Percentiles rank a stretch among this genome's conserved stretches.
Conservation (phyloP, 164 flowering plant genomes). For the Euptelea pleiosperma region DNA sequence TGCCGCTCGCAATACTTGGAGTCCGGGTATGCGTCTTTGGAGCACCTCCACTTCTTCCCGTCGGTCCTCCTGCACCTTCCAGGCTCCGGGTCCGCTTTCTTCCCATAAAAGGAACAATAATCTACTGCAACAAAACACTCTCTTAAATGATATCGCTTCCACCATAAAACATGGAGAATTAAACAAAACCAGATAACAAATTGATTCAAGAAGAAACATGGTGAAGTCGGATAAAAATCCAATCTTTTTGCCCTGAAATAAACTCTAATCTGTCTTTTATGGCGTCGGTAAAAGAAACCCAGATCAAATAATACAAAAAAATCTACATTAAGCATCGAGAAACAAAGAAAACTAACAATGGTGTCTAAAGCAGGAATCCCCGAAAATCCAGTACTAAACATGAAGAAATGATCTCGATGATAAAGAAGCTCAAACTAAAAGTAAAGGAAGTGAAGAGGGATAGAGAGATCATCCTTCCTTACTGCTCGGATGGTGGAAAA, state of each 20-base stretch:
- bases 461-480: conserved; percentile 19
- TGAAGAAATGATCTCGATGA: too few species aligned
- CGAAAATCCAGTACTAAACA: too few species aligned
- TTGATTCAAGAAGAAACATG: too few species aligned
- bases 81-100: conserved; percentile 70
- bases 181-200: not conserved
- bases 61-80: conserved; percentile 76
- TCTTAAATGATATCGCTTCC: not conserved
- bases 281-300: not conserved
- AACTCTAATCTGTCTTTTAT: not conserved
- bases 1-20: conserved; percentile 81
- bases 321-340: too few species aligned
- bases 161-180: not conserved
- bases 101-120: conserved; percentile 67
- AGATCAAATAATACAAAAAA: too few species aligned
- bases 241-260: not conserved
- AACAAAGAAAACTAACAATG: not conserved
- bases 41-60: conserved; percentile 82
- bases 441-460: not conserved
- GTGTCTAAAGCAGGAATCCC: not conserved
- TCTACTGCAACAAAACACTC: conserved; percentile 44
- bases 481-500: conserved; percentile 47
- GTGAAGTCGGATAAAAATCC: too few species aligned
- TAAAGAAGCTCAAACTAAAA: not conserved
- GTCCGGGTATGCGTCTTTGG: conserved; percentile 72